Evolutionary conservation across 495 filamentous ascomycete genomes (phyloP), one percentile per base, ranked within the genome.

Genomic region (Talaromyces thailandensis): DNA sequence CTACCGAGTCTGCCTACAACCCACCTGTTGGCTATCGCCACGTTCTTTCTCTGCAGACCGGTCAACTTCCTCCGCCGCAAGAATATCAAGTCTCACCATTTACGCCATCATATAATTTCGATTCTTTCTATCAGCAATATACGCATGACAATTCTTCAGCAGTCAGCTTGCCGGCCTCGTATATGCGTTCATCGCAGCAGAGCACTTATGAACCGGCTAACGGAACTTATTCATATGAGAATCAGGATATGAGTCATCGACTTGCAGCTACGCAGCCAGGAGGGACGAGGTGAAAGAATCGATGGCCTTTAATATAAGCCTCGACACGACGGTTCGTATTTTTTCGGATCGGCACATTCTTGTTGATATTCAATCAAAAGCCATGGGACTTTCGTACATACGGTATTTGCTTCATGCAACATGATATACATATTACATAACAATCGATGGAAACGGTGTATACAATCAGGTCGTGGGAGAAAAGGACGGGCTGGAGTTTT

Each of bases 31-130:
- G 35, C 23, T 63, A 57, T 51, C 53, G 62, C 14, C 52, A 58
- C 24, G 37, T 63, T 18, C 53, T 55, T 16, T 23, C 62, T 6
- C 32, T 63, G 14, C 62, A 63, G 29, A 63, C 62, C 14, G 62
- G 51, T 26, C 61, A 62, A 25, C 53, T 63, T 16, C 62, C 62
- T 21, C 51, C 53, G 7, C 28, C 53, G 9, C 50, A 35, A 56
- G 61, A 57, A 37, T 62, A 57, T 31, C 61, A 62, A 62, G n/a
- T 63, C 32, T 58, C 62, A 2, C 53, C 62, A 25, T 63, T 63
- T 35, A 63, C 40, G 24, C 23, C 51, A 23, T 48, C 40, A 12
- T 57, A 31, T 32, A 63, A 32, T 32, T 63, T 57, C 23, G 62
- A 63, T 35, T 51, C 62, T 21, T 51, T 63, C 29, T 58, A 56